A percentile compares a stretch with the other conserved stretches of the same genome.
These are phyloP conservation scores for Cornus florida DNA, from an alignment of 148 eudicot species.

Conservation along the genomic window DNA sequence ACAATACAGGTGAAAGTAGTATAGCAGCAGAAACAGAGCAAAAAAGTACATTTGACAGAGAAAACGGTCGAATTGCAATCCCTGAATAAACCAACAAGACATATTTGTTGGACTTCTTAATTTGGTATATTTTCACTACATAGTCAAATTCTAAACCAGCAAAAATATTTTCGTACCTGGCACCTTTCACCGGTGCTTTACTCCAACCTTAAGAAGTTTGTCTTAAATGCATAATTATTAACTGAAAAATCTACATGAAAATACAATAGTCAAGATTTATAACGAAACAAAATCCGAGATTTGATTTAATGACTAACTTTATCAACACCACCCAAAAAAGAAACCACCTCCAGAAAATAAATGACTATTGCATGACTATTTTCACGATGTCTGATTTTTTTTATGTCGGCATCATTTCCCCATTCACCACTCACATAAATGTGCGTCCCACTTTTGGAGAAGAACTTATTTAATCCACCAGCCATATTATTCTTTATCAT, in stretches of 20 bases:
- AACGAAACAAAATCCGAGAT: too few species aligned
- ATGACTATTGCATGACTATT: not conserved
- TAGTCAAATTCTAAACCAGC: not conserved
- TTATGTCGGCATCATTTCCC: too few species aligned
- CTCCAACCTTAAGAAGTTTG: constrained; percentile 42
- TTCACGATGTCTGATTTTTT: too few species aligned
- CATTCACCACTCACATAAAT: too few species aligned
- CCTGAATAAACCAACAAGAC: constrained; percentile 40
- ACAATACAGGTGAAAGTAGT: too few species aligned
- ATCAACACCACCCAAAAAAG: not conserved
- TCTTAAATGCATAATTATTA: not conserved
- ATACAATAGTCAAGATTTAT: not conserved
- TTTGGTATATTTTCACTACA: not conserved
- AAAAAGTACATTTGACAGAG: too few species aligned
- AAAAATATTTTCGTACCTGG: constrained; percentile 56
- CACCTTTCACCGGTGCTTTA: constrained; percentile 84
- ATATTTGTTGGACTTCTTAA: not conserved
- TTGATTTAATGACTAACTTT: not conserved
- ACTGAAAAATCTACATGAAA: not conserved
- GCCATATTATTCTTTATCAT: not conserved
- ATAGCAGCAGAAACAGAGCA: too few species aligned
- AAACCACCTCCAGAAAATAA: not conserved
- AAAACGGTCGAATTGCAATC: too few species aligned
- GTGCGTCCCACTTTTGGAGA: too few species aligned
- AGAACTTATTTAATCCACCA: not conserved